phyloP scores from a whole-genome alignment of 495 filamentous ascomycete genomes.

The Aspergillus incahuasiensis region DNA sequence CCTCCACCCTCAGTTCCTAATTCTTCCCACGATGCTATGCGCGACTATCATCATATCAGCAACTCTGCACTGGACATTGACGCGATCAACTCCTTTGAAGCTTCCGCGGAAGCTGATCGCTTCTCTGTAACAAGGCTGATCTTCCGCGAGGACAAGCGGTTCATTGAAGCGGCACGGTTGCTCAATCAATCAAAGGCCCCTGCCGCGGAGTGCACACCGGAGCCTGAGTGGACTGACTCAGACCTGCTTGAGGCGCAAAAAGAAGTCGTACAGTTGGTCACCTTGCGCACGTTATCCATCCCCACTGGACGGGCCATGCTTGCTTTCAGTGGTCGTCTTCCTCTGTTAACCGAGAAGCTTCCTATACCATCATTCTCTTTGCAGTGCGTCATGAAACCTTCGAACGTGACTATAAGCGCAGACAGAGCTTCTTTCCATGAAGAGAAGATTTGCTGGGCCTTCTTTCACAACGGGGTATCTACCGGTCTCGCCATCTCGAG shows the following conservation, averaged over 20 bases:
- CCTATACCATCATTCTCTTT: conserved; percentile 82
- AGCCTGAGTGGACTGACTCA: conserved; percentile 75
- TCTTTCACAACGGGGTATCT: conserved; percentile 93
- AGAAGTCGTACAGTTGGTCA: conserved; percentile 75
- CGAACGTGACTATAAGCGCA: conserved; percentile 81
- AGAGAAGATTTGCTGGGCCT: conserved; percentile 96
- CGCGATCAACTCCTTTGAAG: conserved; percentile 55
- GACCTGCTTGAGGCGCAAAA: conserved; percentile 93
- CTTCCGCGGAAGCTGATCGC: conserved; percentile 69
- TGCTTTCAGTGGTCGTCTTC: conserved; percentile 75
- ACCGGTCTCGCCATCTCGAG: conserved; percentile 86
- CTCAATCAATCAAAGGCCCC: conserved; percentile 74
- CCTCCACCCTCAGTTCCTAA: conserved; percentile 36
- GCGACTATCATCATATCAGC: conserved; percentile 71
- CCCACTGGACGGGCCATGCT: conserved; percentile 79
- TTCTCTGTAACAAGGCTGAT: conserved; percentile 75
- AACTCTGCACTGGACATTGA: conserved; percentile 57
- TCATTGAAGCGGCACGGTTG: conserved; percentile 72
- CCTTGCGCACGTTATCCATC: conserved; percentile 80
- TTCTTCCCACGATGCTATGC: conserved; percentile 59
- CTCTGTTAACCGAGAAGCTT: conserved; percentile 85
- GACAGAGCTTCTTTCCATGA: conserved; percentile 81
- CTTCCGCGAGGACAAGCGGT: conserved; percentile 85
- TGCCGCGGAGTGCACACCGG: conserved; percentile 67
- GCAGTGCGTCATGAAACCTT: conserved; percentile 82